phyloP scores from a whole-genome alignment of 352 stramenopile genomes.

The Globisporangium ultimum region DNA sequence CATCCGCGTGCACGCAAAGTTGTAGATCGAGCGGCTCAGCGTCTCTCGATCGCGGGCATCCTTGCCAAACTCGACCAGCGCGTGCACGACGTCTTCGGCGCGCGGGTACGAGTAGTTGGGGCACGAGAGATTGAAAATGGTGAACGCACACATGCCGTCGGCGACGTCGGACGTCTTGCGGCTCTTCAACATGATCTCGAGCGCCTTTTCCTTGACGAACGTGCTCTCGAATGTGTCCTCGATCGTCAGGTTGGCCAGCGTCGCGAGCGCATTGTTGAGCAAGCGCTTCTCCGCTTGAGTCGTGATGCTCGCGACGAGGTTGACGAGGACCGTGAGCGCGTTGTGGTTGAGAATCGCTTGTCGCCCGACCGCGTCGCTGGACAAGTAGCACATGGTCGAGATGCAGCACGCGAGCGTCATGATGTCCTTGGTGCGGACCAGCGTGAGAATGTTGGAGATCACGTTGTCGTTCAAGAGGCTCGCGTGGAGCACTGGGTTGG shows the following conservation, averaged over 20 bases:
- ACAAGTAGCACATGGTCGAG: constrained; percentile 56
- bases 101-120: constrained; percentile 62
- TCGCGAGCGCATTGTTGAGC: constrained; percentile 23
- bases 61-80: constrained; percentile 47
- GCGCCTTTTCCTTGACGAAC: constrained; percentile 73
- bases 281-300: constrained; percentile 4
- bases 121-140: constrained; percentile 68
- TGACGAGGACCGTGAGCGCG: constrained; percentile 37
- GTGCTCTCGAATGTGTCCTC: constrained; percentile 59
- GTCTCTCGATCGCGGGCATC: constrained; percentile 37
- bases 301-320: constrained; percentile 13
- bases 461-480: constrained; percentile 61
- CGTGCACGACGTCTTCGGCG: constrained; percentile 60
- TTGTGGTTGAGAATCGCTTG: constrained; percentile 54
- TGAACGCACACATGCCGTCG: constrained; percentile 43
- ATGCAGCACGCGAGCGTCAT: constrained; percentile 48
- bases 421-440: constrained; percentile 61
- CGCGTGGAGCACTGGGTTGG: constrained; percentile 42
- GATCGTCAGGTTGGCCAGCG: constrained; percentile 70
- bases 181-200: constrained; percentile 58
- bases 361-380: constrained; percentile 36
- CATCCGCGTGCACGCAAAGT: constrained; percentile 53
- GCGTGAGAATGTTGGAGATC: constrained; percentile 50
- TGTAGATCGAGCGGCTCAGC: constrained; percentile 62
- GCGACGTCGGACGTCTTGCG: constrained; percentile 29